These are phyloP conservation scores for Clohesyomyces aquaticus DNA, from an alignment of 495 filamentous ascomycete genomes.

Conservation along the genomic window DNA sequence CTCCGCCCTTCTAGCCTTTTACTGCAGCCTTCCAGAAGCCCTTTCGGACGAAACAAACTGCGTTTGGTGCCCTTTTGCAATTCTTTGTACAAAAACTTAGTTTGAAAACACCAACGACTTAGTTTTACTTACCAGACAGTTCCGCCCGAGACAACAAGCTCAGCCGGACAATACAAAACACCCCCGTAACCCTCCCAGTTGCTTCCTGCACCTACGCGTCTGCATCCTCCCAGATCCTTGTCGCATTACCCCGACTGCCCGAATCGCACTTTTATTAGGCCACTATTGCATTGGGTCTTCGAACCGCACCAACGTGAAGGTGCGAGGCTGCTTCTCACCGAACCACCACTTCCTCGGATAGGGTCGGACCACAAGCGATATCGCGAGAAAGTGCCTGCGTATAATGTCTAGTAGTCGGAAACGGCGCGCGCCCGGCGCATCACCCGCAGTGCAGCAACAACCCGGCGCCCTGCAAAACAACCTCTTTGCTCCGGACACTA, in stretches of 20 bases:
- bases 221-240: not conserved
- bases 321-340: slow-evolving; percentile 1
- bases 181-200: slow-evolving; percentile 11
- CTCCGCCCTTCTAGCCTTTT: slow-evolving; percentile 29
- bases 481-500: slow-evolving; percentile 13
- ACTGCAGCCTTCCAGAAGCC: slow-evolving; percentile 34
- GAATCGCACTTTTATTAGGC: not conserved
- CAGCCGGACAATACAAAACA: slow-evolving; percentile 21
- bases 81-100: slow-evolving; percentile 29
- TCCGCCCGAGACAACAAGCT: slow-evolving; percentile 27
- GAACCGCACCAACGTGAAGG: not conserved
- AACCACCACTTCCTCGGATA: not conserved
- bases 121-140: slow-evolving; percentile 35
- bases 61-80: slow-evolving; percentile 6
- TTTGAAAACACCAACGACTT: slow-evolving; percentile 26
- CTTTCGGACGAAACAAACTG: slow-evolving; percentile 23
- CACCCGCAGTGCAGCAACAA: slow-evolving; percentile 28
- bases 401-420: slow-evolving; percentile 31
- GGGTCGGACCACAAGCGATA: not conserved
- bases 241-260: not conserved
- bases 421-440: slow-evolving; percentile 40
- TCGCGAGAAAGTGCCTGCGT: not conserved
- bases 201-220: slow-evolving; percentile 12
- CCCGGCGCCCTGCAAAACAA: slow-evolving; percentile 10
- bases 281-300: not conserved